Percentiles rank a stretch among this genome's conserved stretches.
Conservation (phyloP, 139 green algal species). For the Tetraselmis chui region DNA sequence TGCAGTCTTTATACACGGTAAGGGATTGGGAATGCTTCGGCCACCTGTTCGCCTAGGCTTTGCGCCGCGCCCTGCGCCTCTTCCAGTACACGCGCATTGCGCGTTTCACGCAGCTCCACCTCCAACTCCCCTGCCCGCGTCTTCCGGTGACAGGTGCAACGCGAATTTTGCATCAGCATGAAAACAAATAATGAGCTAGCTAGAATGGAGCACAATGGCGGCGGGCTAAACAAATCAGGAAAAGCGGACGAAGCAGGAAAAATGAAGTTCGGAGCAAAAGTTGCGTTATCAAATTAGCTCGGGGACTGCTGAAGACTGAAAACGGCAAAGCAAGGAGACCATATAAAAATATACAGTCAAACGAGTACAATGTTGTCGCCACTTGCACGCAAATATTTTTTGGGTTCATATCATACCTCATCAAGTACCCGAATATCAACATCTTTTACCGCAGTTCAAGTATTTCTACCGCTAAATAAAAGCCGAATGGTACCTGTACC, state of each 20-base stretch:
- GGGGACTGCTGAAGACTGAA: neutral
- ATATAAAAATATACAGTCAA: too few species aligned
- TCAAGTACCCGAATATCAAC: neutral
- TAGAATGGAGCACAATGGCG: neutral
- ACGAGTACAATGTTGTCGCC: too few species aligned
- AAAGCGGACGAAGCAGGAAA: too few species aligned
- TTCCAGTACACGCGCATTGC: neutral
- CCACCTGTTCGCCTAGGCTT: neutral
- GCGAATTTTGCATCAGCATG: neutral
- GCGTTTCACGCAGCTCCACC: neutral
- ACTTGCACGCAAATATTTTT: too few species aligned
- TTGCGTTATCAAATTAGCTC: neutral
- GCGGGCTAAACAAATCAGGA: neutral
- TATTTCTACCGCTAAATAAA: too few species aligned
- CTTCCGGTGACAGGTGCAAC: too few species aligned
- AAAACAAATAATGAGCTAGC: neutral
- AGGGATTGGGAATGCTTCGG: too few species aligned
- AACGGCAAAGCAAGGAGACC: too few species aligned
- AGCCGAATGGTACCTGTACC: neutral
- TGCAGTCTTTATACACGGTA: too few species aligned
- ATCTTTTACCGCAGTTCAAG: too few species aligned
- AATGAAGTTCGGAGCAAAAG: too few species aligned
- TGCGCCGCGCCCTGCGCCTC: neutral
- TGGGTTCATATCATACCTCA: neutral
- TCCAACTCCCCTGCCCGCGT: neutral